Conservation (phyloP, 495 filamentous ascomycete species). For the Daldinia loculata region DNA sequence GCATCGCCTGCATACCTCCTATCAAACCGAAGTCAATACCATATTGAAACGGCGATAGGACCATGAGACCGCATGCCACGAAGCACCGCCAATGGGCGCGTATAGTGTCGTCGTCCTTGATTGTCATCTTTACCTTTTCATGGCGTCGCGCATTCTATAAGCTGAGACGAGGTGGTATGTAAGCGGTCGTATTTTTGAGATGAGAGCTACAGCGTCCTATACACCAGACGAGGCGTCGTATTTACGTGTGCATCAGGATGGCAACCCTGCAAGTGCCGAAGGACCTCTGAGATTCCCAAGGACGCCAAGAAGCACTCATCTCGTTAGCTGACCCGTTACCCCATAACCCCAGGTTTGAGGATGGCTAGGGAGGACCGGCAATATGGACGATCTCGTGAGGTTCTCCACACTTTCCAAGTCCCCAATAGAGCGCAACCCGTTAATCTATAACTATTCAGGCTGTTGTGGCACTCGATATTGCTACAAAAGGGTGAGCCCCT, state of each 20-base stretch:
- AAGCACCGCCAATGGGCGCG: constrained; percentile 45
- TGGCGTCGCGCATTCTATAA: not conserved
- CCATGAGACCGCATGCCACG: constrained; percentile 50
- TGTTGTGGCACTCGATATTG: constrained; percentile 17
- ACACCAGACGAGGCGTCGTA: not conserved
- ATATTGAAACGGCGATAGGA: constrained; percentile 61
- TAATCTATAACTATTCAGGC: constrained; percentile 29
- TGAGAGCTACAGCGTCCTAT: not conserved
- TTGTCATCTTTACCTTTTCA: constrained; percentile 11
- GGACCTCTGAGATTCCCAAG: constrained; percentile 11
- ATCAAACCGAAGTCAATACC: constrained; percentile 62
- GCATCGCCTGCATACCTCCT: constrained; percentile 63
- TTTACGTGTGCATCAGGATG: constrained; percentile 22
- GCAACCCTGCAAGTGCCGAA: constrained; percentile 40
- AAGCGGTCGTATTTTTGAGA: not conserved
- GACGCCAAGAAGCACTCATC: constrained; percentile 25
- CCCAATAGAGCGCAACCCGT: constrained; percentile 5
- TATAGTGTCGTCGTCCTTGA: constrained; percentile 36
- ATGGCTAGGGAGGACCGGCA: constrained; percentile 2
- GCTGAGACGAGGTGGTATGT: not conserved
- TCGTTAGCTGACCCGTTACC: constrained; percentile 15
- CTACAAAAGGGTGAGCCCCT: not conserved
- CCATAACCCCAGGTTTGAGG: constrained; percentile 33
- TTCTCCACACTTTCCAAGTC: constrained; percentile 27
- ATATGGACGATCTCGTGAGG: not conserved